Evolutionary conservation across 2,329 filamentous ascomycete genomes (phyloP).

Genomic region (Fusarium sacchari): DNA sequence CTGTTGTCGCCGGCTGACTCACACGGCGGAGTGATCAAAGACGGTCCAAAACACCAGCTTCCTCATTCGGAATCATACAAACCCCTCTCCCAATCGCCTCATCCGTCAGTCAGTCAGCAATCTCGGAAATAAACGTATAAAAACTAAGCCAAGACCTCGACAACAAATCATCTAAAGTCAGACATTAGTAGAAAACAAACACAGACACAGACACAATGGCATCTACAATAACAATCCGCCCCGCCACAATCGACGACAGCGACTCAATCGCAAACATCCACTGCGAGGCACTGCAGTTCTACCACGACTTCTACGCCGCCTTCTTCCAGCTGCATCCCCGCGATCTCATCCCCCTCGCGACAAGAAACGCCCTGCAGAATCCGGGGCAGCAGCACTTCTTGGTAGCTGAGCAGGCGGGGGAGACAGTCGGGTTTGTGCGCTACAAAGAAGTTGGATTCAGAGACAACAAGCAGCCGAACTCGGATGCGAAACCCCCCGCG

Average conservation of each 20-base stretch:
- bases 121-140: no score
- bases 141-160: not conserved
- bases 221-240: conserved; percentile 26
- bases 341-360: conserved; percentile 28
- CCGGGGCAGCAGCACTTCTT: conserved; percentile 16
- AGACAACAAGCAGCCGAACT: conserved; percentile 8
- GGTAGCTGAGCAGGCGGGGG: conserved; percentile 30
- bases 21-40: not conserved
- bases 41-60: conserved; percentile 21
- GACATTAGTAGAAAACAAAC: not conserved
- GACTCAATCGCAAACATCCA: conserved; percentile 33
- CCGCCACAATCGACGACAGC: conserved; percentile 28
- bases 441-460: conserved; percentile 15
- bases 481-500: conserved; percentile 1
- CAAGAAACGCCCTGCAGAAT: conserved; percentile 23
- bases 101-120: no score
- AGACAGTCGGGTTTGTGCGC: conserved; percentile 32
- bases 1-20: conserved; percentile 29
- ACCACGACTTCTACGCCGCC: conserved; percentile 38
- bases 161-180: not conserved
- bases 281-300: conserved; percentile 25
- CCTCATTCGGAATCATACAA: conserved; percentile 27
- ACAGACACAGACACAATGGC: conserved; percentile 16
- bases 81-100: not conserved
- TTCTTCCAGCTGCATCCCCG: conserved; percentile 33